Evolutionary conservation across 345 rosid species (phyloP), one percentile per base, ranked within the genome.

Genomic region (Aethionema arabicum): DNA sequence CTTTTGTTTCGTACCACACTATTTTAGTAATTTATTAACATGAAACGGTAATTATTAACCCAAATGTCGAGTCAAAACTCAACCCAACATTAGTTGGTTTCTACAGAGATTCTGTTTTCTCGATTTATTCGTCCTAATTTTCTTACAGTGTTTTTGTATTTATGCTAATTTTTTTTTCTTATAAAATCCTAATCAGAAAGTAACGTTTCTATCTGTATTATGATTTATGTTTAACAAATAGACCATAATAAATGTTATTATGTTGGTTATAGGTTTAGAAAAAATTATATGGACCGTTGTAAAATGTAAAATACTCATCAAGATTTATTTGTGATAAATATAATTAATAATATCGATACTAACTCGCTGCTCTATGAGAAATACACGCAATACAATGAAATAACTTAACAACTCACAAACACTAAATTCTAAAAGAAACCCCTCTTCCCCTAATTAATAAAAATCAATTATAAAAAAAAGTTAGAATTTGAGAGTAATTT

Each of bases 401-500:
- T 63, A 36, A 41, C 52, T 52, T 70, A 62, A 47, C 52, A 53
- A 50, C 32, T 42, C 50, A 46, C 56, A 52, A 72, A 45, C 66
- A 66, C 66, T 52, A 72, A 66, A 32, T 64, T 55, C 82, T 78
- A 79, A 39, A 50, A 50, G 9, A 29, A 13, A 7, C 40, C 15
- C 39, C 39, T 21, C 12, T 36, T 27, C 43, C 53, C 47, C 45
- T 56, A 70, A 3, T 50, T 27, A 47, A 55, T 9, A 5, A 2
- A 9, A 33, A 31, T 32, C 10, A 21, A 48, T 43, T 15, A 5
- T 6, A 8, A 5, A 35, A 44, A 8, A 38, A 6, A 0, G n/a
- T 63, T 75, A 84, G 80, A 90, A 86, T 67, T 87, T 90, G 76
- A 93, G 97, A 54, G 90, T 82, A 65, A 87, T 90, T 76, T 87